These are phyloP conservation scores for Lachancea meyersii DNA, from an alignment of 805 yeast genomes.

Conservation along the genomic window DNA sequence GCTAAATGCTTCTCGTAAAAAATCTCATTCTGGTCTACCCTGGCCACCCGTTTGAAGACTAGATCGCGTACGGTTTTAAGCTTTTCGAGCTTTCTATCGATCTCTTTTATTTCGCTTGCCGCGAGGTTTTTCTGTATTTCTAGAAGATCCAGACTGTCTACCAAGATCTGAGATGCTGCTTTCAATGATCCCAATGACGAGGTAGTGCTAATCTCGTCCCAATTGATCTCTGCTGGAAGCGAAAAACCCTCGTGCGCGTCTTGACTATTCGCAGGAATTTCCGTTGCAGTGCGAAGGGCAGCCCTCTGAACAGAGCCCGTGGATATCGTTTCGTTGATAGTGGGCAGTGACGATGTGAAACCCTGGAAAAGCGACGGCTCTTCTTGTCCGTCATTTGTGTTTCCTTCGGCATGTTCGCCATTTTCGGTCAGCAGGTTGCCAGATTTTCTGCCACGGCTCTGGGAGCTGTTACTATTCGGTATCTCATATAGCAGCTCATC, in stretches of 20 bases:
- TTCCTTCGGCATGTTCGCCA: slow-evolving; percentile 8
- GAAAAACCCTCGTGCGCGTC: slow-evolving; percentile 21
- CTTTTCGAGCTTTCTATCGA: slow-evolving; percentile 51
- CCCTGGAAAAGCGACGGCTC: slow-evolving; percentile 62
- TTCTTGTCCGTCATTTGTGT: slow-evolving; percentile 11
- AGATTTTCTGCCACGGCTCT: neutral
- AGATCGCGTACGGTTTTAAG: slow-evolving; percentile 45
- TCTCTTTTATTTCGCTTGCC: slow-evolving; percentile 55
- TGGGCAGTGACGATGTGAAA: slow-evolving; percentile 52
- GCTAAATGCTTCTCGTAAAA: slow-evolving; percentile 44
- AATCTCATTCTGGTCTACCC: slow-evolving; percentile 56
- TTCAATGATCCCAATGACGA: slow-evolving; percentile 38
- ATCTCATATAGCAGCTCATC: slow-evolving; percentile 54
- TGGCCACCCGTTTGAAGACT: slow-evolving; percentile 53
- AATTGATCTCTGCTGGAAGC: slow-evolving; percentile 38
- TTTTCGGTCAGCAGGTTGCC: slow-evolving; percentile 12
- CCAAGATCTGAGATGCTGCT: slow-evolving; percentile 36
- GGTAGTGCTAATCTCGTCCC: slow-evolving; percentile 38
- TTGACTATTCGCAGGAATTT: slow-evolving; percentile 9
- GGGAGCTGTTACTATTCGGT: slow-evolving; percentile 33
- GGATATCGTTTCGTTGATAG: slow-evolving; percentile 41
- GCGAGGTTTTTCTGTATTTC: slow-evolving; percentile 62
- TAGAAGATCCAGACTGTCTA: slow-evolving; percentile 45
- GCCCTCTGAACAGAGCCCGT: slow-evolving; percentile 16
- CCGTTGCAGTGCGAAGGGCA: slow-evolving; percentile 9